phyloP scores from a whole-genome alignment of 176 grass and related monocot genomes.

The Eremochloa ophiuroides region DNA sequence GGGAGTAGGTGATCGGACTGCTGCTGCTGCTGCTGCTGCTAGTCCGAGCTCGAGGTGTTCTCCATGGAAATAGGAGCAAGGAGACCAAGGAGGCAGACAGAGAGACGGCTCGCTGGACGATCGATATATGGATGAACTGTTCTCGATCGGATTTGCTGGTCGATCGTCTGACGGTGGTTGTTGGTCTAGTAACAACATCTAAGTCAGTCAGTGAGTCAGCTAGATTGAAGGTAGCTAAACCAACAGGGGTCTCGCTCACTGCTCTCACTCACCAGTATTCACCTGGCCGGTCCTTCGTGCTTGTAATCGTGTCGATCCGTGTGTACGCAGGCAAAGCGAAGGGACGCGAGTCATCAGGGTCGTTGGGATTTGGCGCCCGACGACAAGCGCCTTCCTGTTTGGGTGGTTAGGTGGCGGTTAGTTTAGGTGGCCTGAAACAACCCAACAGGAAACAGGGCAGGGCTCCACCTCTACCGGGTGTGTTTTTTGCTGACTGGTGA shows the following conservation, averaged over 20 bases:
- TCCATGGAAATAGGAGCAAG: neutral
- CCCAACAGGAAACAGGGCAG: neutral
- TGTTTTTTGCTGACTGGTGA: neutral
- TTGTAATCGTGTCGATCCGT: neutral
- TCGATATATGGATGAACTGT: too few species aligned
- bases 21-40: neutral
- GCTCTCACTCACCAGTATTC: neutral
- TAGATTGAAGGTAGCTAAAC: conserved; percentile 40
- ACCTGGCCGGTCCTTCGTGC: neutral
- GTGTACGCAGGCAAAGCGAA: neutral
- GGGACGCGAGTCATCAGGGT: conserved; percentile 17
- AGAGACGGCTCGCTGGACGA: too few species aligned
- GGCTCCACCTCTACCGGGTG: neutral
- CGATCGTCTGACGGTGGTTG: neutral
- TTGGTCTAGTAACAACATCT: neutral
- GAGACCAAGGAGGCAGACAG: too few species aligned
- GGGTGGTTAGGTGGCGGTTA: neutral
- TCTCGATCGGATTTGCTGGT: too few species aligned
- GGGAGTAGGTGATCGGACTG: neutral
- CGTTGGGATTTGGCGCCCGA: conserved; percentile 6
- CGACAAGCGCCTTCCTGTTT: neutral
- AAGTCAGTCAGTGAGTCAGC: neutral
- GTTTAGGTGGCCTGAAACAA: conserved; percentile 24
- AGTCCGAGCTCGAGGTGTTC: neutral
- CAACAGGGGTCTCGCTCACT: neutral